phyloP scores from a whole-genome alignment of 495 filamentous ascomycete genomes.

The Thermothielavioides terrestris region DNA sequence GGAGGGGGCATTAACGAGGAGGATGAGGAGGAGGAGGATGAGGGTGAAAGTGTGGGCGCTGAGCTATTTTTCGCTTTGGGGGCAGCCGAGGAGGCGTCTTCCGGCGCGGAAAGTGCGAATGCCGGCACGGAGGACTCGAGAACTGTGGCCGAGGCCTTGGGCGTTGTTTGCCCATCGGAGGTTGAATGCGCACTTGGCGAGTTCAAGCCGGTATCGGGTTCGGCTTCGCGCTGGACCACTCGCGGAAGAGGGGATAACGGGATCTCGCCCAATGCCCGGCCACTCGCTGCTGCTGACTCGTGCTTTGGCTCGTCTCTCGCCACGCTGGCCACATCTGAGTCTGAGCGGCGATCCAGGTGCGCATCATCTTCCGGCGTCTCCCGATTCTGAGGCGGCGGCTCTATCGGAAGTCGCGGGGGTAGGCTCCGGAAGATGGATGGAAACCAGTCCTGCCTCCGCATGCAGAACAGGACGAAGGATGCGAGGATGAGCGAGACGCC shows the following conservation, averaged over 20 bases:
- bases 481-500: constrained; percentile 47
- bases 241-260: constrained; percentile 15
- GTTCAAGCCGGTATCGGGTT: constrained; percentile 1
- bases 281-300: neutral
- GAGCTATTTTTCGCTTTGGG: neutral
- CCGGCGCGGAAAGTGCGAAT: constrained; percentile 32
- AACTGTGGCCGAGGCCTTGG: constrained; percentile 25
- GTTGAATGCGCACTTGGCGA: constrained; percentile 9
- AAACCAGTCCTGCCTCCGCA: constrained; percentile 38
- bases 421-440: constrained; percentile 25
- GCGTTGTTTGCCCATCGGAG: constrained; percentile 32
- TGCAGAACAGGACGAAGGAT: constrained; percentile 43
- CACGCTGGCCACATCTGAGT: constrained; percentile 5
- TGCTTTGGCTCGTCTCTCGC: neutral
- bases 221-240: neutral
- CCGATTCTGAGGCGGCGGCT: neutral
- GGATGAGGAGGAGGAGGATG: constrained; percentile 10
- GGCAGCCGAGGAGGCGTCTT: constrained; percentile 14
- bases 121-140: constrained; percentile 24
- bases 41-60: constrained; percentile 23
- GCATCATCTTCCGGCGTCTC: neutral
- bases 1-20: constrained; percentile 29
- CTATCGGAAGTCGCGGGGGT: constrained; percentile 21
- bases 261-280: too few relatives aligned
- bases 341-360: neutral